Conservation (phyloP, 257 asterid species). For the Anisodus tanguticus region DNA sequence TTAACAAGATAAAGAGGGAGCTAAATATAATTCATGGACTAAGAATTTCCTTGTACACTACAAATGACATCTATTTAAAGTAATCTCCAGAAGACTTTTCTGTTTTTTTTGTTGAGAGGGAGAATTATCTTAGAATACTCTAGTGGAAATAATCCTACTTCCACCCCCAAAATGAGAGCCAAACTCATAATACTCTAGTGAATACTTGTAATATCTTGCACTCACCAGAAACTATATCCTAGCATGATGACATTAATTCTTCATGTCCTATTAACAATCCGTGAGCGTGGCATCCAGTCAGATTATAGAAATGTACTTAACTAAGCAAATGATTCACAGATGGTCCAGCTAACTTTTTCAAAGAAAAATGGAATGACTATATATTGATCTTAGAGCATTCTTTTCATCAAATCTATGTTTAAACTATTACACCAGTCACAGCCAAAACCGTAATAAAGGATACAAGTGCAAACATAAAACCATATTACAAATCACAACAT, state of each 20-base stretch:
- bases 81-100: background rate
- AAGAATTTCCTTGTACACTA: background rate
- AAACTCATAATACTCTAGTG: background rate
- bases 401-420: background rate
- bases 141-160: background rate
- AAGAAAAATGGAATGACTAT: background rate
- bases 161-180: conserved; percentile 13
- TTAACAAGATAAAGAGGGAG: conserved; percentile 31
- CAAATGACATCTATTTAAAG: background rate
- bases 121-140: conserved; percentile 4
- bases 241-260: background rate
- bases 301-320: background rate
- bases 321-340: background rate
- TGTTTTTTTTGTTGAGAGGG: background rate
- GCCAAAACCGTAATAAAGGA: background rate
- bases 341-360: background rate
- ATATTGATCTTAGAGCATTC: background rate
- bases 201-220: background rate
- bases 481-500: background rate
- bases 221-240: background rate
- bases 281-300: background rate
- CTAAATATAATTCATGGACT: background rate
- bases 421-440: background rate
- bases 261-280: background rate
- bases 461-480: background rate